These are phyloP conservation scores for Dactylellina leptospora DNA, from an alignment of 2,329 filamentous ascomycete genomes.

Conservation along the genomic window DNA sequence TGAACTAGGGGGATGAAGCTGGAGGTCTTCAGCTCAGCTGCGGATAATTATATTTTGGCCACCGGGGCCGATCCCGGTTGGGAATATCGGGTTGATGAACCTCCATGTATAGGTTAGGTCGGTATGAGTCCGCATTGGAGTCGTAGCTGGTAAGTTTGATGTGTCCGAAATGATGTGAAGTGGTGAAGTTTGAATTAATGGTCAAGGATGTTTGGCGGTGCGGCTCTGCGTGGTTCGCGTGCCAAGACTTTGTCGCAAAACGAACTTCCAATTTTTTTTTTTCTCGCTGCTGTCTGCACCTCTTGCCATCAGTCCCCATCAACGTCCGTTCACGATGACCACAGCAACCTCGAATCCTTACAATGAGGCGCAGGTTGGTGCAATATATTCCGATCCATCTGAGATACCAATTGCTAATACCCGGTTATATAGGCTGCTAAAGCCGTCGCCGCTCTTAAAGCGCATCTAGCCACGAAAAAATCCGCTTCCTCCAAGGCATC, in stretches of 20 bases:
- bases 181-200: too few species aligned
- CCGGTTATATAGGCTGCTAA: conserved; percentile 30
- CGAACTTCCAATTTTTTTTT: conserved; percentile 44
- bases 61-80: too few species aligned
- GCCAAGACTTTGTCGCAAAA: conserved; percentile 50
- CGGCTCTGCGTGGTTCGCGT: conserved; percentile 16
- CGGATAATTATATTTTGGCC: too few species aligned
- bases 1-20: too few species aligned
- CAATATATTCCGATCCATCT: not conserved
- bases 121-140: too few species aligned
- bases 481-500: conserved; percentile 24
- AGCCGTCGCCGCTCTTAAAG: conserved; percentile 45
- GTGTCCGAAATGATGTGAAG: too few species aligned
- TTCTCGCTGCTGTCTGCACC: not conserved
- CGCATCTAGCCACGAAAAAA: conserved; percentile 34
- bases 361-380: conserved; percentile 38
- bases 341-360: conserved; percentile 32
- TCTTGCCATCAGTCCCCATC: conserved; percentile 28
- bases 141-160: too few species aligned
- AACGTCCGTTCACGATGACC: conserved; percentile 23
- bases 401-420: conserved; percentile 28
- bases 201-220: conserved; percentile 1
- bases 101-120: too few species aligned
- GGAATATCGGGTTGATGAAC: too few species aligned
- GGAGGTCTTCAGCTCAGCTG: too few species aligned